Conservation (phyloP, 768 basidiomycete species). For the Lactarius tabidus region DNA sequence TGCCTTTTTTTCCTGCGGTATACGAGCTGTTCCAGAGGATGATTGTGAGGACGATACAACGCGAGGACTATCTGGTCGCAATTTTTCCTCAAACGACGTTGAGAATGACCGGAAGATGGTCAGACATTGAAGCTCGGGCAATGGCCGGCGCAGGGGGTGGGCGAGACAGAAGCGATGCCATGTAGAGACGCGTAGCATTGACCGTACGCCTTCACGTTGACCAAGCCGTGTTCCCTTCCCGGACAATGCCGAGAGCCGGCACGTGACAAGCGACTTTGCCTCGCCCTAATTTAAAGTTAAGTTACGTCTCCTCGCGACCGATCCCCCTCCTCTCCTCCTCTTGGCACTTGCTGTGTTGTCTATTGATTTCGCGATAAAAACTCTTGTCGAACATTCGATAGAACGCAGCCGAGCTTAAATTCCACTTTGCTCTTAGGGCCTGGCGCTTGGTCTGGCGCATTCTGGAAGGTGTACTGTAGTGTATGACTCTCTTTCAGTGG, state of each 20-base stretch:
- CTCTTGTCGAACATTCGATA: background rate
- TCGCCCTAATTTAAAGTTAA: background rate
- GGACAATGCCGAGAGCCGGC: background rate
- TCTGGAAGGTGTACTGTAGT: no score
- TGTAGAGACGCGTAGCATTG: constrained; percentile 3
- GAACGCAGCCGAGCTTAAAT: background rate
- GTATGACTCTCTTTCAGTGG: no score
- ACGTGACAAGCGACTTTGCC: background rate
- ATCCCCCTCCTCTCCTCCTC: background rate
- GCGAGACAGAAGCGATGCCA: background rate
- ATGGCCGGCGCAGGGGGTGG: background rate
- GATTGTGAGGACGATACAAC: background rate
- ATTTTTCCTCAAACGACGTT: background rate
- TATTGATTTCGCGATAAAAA: background rate
- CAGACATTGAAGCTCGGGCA: background rate
- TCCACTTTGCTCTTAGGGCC: background rate
- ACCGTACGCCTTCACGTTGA: background rate
- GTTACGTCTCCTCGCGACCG: background rate
- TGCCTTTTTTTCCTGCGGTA: background rate
- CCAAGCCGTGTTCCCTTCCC: background rate
- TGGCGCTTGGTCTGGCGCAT: background rate
- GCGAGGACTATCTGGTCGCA: background rate
- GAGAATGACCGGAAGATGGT: background rate
- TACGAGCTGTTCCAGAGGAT: no score
- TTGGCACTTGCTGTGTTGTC: no score